Evolutionary conservation across 2,329 filamentous ascomycete species (phyloP).

Genomic region (Aspergillus intermedius): DNA sequence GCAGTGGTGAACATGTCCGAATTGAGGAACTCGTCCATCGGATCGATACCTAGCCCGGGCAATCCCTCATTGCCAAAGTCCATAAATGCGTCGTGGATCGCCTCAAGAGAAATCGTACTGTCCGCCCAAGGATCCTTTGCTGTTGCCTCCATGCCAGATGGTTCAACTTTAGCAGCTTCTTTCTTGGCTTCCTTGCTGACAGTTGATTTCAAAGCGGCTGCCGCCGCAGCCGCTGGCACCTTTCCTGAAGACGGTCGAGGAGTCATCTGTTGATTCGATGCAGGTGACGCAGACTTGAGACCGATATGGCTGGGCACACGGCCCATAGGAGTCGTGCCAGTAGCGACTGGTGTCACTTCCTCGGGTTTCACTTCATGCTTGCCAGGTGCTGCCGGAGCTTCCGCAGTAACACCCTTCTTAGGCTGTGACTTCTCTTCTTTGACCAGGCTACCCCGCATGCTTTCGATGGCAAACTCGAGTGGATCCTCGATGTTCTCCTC

Average conservation of each 20-base stretch:
- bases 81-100: conserved; percentile 33
- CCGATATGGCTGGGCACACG: conserved; percentile 28
- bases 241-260: conserved; percentile 23
- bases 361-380: conserved; percentile 23
- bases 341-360: conserved; percentile 23
- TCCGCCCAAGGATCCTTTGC: conserved; percentile 32
- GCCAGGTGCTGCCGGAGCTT: conserved; percentile 13
- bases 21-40: conserved; percentile 34
- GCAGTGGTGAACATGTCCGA: conserved; percentile 28
- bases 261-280: conserved; percentile 27
- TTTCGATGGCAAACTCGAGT: conserved; percentile 50
- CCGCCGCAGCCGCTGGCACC: conserved; percentile 5
- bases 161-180: conserved; percentile 16
- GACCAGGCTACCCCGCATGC: conserved; percentile 46
- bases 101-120: conserved; percentile 31
- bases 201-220: conserved; percentile 17
- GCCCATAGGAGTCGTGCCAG: conserved; percentile 26
- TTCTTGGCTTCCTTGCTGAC: conserved; percentile 22
- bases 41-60: conserved; percentile 25
- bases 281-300: conserved; percentile 28
- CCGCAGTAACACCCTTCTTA: conserved; percentile 11
- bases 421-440: conserved; percentile 32
- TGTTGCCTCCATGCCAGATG: conserved; percentile 6
- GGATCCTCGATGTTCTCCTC: conserved; percentile 48
- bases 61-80: conserved; percentile 23